phyloP scores from a whole-genome alignment of 305 asterid species.

The Andrographis paniculata region DNA sequence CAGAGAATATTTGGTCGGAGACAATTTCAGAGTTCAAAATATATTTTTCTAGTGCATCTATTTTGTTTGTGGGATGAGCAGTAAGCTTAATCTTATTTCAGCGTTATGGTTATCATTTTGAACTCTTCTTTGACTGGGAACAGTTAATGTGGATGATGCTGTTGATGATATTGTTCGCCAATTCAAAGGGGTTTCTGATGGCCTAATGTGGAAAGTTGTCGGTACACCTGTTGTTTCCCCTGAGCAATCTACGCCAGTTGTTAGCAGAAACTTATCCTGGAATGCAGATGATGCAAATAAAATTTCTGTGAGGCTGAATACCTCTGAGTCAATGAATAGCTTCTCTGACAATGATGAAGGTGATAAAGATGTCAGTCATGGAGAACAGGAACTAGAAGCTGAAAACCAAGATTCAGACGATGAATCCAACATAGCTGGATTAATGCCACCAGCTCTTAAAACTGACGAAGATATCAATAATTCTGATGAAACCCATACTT shows the following conservation, averaged over 20 bases:
- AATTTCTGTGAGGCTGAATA: constrained; percentile 39
- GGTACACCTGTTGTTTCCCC: constrained; percentile 45
- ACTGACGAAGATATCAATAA: constrained; percentile 33
- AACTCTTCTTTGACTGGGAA: constrained; percentile 17
- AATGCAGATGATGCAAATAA: constrained; percentile 54
- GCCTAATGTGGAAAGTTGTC: constrained; percentile 60
- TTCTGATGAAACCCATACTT: constrained; percentile 31
- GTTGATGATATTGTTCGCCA: constrained; percentile 97
- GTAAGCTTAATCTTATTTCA: neutral
- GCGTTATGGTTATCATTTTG: constrained; percentile 1
- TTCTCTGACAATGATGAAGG: constrained; percentile 73
- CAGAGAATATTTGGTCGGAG: too few species aligned
- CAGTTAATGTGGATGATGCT: constrained; percentile 98
- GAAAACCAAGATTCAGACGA: constrained; percentile 54
- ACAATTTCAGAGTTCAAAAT: too few species aligned
- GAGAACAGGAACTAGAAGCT: constrained; percentile 37
- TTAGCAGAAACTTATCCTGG: constrained; percentile 54
- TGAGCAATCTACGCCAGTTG: constrained; percentile 40
- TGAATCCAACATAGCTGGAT: constrained; percentile 51
- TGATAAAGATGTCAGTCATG: constrained; percentile 53
- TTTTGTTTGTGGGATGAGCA: neutral
- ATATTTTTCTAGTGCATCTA: neutral
- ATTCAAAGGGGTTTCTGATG: constrained; percentile 93
- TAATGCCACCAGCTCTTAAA: constrained; percentile 44
- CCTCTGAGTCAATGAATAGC: constrained; percentile 66